Conservation (phyloP, 2,329 filamentous ascomycete genomes). For the Cladophialophora bantiana region DNA sequence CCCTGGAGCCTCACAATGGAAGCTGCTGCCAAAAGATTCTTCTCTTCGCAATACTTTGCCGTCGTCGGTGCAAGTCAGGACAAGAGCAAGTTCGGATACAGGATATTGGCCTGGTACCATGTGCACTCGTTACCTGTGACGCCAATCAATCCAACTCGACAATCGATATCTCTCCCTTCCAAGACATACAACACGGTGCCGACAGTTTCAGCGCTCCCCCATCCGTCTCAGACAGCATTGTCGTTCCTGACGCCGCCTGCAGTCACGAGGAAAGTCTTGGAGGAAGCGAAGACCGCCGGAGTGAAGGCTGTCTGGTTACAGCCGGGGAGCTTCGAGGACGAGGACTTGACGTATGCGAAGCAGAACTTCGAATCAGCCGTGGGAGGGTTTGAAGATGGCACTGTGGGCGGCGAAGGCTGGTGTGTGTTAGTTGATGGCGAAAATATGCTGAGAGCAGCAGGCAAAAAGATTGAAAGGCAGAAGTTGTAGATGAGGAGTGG, state of each 20-base stretch:
- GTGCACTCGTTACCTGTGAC: slow-evolving; percentile 76
- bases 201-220: slow-evolving; percentile 69
- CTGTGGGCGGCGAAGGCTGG: slow-evolving; percentile 74
- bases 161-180: slow-evolving; percentile 68
- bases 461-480: slow-evolving; percentile 56
- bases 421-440: slow-evolving; percentile 88
- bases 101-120: slow-evolving; percentile 85
- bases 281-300: slow-evolving; percentile 77
- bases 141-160: slow-evolving; percentile 78
- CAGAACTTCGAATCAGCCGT: slow-evolving; percentile 74
- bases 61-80: slow-evolving; percentile 91
- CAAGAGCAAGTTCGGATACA: slow-evolving; percentile 81
- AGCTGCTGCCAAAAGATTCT: slow-evolving; percentile 77
- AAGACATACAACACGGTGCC: slow-evolving; percentile 69
- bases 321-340: slow-evolving; percentile 84
- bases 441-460: slow-evolving; percentile 62
- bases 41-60: slow-evolving; percentile 78
- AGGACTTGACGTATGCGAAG: slow-evolving; percentile 73
- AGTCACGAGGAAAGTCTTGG: slow-evolving; percentile 75
- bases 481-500: slow-evolving; percentile 44
- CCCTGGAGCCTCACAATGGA: slow-evolving; percentile 59
- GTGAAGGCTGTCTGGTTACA: slow-evolving; percentile 85
- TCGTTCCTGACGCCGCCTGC: slow-evolving; percentile 87
- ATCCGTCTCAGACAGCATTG: slow-evolving; percentile 74
- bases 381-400: slow-evolving; percentile 65